A percentile compares a stretch with the other conserved stretches of the same genome.
phyloP scores from a whole-genome alignment of 2,329 filamentous ascomycete genomes.

The Fusarium ramigenum region DNA sequence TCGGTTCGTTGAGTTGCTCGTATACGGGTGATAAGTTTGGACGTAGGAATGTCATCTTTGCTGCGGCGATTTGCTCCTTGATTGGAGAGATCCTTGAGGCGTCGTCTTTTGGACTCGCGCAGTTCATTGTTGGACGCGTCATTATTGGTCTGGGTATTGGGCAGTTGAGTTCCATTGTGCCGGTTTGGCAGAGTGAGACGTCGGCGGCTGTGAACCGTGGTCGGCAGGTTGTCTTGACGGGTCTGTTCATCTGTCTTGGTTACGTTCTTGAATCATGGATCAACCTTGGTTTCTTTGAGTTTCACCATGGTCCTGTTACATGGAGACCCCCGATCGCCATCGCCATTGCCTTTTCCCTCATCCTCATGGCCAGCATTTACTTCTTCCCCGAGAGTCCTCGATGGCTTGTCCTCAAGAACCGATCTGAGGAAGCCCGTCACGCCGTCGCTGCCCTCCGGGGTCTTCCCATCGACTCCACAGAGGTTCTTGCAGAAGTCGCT shows the following conservation, averaged over 20 bases:
- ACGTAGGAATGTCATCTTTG: constrained; percentile 63
- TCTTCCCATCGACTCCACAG: constrained; percentile 48
- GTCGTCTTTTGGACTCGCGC: constrained; percentile 53
- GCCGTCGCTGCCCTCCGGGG: constrained; percentile 53
- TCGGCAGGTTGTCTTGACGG: constrained; percentile 56
- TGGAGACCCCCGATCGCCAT: constrained; percentile 54
- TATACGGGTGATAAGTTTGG: constrained; percentile 67
- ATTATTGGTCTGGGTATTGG: constrained; percentile 64
- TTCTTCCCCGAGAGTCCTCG: constrained; percentile 49
- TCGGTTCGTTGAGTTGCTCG: constrained; percentile 55
- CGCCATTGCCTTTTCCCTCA: constrained; percentile 44
- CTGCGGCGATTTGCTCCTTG: constrained; percentile 60
- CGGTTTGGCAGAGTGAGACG: constrained; percentile 64
- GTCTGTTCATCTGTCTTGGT: constrained; percentile 58
- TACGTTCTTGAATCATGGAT: constrained; percentile 56
- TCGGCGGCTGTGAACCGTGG: constrained; percentile 62
- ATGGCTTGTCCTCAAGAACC: constrained; percentile 49
- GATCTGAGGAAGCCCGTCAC: constrained; percentile 43
- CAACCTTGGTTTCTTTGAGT: constrained; percentile 54
- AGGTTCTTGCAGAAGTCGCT: constrained; percentile 54
- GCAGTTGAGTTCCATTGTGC: constrained; percentile 60
- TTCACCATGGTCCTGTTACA: constrained; percentile 34
- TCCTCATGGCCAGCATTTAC: constrained; percentile 49
- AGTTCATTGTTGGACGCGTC: constrained; percentile 56
- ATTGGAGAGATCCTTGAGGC: constrained; percentile 65